Evolutionary conservation across 2,329 filamentous ascomycete genomes (phyloP).

Genomic region (Penicillium sp.): DNA sequence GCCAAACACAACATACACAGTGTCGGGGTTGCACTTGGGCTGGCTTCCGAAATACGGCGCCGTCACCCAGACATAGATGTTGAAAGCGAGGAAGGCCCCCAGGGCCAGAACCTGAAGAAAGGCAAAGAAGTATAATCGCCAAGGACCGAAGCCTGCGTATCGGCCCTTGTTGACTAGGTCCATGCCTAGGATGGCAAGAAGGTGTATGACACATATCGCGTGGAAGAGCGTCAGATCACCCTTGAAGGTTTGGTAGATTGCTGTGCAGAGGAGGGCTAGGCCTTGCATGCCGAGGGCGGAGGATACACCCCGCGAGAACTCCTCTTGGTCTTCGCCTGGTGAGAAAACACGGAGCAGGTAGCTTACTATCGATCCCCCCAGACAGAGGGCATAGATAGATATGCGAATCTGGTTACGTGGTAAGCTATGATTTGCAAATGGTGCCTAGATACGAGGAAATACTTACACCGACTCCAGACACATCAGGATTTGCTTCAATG

Average conservation of each 20-base stretch:
- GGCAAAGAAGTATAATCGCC: constrained; percentile 17
- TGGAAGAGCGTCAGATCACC: constrained; percentile 21
- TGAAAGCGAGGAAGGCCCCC: constrained; percentile 16
- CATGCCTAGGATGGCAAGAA: constrained; percentile 17
- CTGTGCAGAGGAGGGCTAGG: constrained; percentile 20
- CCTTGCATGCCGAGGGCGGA: constrained; percentile 21
- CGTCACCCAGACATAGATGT: constrained; percentile 19
- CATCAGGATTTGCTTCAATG: constrained; percentile 19
- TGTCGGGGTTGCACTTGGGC: constrained; percentile 14
- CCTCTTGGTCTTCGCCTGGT: constrained; percentile 17
- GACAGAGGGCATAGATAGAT: constrained; percentile 20
- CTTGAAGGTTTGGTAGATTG: constrained; percentile 20
- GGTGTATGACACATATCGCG: constrained; percentile 21
- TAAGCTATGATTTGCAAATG: neutral
- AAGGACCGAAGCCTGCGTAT: constrained; percentile 17
- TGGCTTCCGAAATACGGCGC: constrained; percentile 19
- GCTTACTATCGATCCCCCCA: constrained; percentile 17
- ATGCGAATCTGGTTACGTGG: constrained; percentile 13
- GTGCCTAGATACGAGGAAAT: neutral
- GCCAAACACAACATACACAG: constrained; percentile 19
- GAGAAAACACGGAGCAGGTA: constrained; percentile 16
- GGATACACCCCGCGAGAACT: constrained; percentile 19
- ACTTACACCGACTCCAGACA: constrained; percentile 18
- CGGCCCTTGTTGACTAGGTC: constrained; percentile 19
- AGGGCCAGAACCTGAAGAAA: constrained; percentile 11